phyloP scores from a whole-genome alignment of 2,329 filamentous ascomycete genomes.

The Volutella citrinella region DNA sequence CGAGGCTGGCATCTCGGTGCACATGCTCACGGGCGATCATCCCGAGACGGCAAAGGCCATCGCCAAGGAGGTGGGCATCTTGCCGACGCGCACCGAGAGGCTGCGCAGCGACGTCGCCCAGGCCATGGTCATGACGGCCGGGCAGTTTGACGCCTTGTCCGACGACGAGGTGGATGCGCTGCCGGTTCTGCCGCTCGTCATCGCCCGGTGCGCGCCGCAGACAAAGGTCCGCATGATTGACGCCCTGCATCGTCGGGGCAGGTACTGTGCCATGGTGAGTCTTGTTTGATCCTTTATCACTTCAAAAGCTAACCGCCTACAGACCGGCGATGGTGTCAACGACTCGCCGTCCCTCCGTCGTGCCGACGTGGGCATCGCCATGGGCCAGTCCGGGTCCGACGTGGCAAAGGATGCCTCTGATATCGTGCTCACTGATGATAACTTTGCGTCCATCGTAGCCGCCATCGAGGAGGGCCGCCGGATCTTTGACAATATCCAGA shows the following conservation, averaged over 20 bases:
- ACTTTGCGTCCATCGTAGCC: constrained; percentile 59
- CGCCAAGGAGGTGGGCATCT: constrained; percentile 58
- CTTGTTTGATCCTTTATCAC: too few relatives aligned
- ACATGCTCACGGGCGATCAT: constrained; percentile 66
- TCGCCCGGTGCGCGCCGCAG: constrained; percentile 65
- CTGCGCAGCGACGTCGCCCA: constrained; percentile 49
- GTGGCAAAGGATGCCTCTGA: constrained; percentile 63
- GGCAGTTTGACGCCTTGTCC: constrained; percentile 60
- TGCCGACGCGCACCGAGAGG: constrained; percentile 35
- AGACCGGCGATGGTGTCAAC: constrained; percentile 68
- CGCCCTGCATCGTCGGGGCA: constrained; percentile 63
- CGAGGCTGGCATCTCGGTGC: constrained; percentile 56
- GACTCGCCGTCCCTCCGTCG: constrained; percentile 65
- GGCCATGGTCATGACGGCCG: constrained; percentile 59
- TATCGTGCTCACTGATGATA: constrained; percentile 68
- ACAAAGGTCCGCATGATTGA: constrained; percentile 75
- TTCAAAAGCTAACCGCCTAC: too few relatives aligned
- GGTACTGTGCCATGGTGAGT: constrained; percentile 66
- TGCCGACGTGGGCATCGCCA: constrained; percentile 69
- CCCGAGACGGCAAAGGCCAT: constrained; percentile 59
- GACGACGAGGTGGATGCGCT: constrained; percentile 61
- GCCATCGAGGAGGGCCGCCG: constrained; percentile 67
- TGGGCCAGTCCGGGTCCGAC: constrained; percentile 66
- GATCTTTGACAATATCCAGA: constrained; percentile 71
- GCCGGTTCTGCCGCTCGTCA: constrained; percentile 61